These are phyloP conservation scores for Cotoneaster glaucophyllus DNA, from an alignment of 306 rosid genomes.

Conservation along the genomic window DNA sequence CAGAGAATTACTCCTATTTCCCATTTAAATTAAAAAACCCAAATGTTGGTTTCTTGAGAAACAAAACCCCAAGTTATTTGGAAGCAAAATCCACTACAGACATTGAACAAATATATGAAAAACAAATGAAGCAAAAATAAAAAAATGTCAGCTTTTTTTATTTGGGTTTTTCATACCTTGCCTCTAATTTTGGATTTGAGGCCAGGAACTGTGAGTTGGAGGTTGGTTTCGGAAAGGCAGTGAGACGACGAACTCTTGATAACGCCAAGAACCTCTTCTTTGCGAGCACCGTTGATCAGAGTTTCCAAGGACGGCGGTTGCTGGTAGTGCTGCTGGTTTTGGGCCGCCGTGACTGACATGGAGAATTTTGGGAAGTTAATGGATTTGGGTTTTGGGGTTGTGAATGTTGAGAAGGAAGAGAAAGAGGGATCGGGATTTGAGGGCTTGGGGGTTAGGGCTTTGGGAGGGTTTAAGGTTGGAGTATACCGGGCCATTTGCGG, in stretches of 20 bases:
- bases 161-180: constrained; percentile 42
- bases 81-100: background rate
- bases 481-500: constrained; percentile 24
- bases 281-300: constrained; percentile 40
- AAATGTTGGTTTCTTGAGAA: background rate
- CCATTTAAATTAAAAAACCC: background rate
- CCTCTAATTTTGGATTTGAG: constrained; percentile 81
- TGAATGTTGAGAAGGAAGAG: background rate
- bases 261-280: constrained; percentile 31
- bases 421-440: constrained; percentile 2
- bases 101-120: background rate
- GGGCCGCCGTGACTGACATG: constrained; percentile 34
- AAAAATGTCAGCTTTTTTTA: background rate
- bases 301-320: constrained; percentile 36
- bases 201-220: constrained; percentile 68
- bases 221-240: constrained; percentile 78
- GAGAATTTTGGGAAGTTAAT: constrained; percentile 23
- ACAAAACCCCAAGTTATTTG: background rate
- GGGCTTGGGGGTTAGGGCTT: constrained; percentile 35
- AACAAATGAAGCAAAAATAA: background rate
- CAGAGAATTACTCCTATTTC: background rate
- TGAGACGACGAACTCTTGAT: constrained; percentile 26
- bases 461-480: constrained; percentile 54
- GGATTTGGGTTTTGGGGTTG: constrained; percentile 14
- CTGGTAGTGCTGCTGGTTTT: constrained; percentile 17